A percentile compares a stretch with the other conserved stretches of the same genome.
Evolutionary conservation across 345 rosid genomes (phyloP).

Genomic region (Excoecaria cochinchinensis): DNA sequence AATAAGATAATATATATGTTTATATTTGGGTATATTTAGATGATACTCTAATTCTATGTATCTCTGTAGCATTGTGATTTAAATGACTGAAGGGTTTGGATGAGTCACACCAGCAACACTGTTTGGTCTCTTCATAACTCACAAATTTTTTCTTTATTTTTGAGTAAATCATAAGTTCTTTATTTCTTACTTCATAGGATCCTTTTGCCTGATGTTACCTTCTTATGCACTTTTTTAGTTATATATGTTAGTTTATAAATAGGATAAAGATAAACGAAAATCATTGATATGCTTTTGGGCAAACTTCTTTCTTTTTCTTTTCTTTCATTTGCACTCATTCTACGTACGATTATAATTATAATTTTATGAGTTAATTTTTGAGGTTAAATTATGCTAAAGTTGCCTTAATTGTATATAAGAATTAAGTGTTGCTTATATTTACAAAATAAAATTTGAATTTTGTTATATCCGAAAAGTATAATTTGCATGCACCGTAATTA

Average conservation of each 20-base stretch:
- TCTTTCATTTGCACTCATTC: too few relatives aligned
- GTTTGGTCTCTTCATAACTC: neutral
- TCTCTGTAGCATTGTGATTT: neutral
- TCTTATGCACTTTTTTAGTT: neutral
- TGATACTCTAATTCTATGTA: neutral
- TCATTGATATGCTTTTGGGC: too few relatives aligned
- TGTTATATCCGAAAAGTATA: too few relatives aligned
- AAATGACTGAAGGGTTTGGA: neutral
- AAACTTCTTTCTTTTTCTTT: too few relatives aligned
- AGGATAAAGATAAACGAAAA: too few relatives aligned
- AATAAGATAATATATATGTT: neutral
- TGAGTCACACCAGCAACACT: neutral
- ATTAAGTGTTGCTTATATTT: too few relatives aligned
- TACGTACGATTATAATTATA: too few relatives aligned
- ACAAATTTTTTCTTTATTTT: conserved; percentile 3
- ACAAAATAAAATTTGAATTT: too few relatives aligned
- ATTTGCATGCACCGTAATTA: too few relatives aligned
- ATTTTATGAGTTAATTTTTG: too few relatives aligned
- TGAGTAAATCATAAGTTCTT: neutral
- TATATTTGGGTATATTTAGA: neutral
- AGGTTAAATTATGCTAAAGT: too few relatives aligned
- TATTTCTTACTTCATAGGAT: neutral
- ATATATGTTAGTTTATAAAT: neutral
- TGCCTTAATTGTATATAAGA: too few relatives aligned
- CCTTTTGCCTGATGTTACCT: neutral